Conservation (phyloP, 1,284 basidiomycete genomes). For the Ganoderma lucidum region DNA sequence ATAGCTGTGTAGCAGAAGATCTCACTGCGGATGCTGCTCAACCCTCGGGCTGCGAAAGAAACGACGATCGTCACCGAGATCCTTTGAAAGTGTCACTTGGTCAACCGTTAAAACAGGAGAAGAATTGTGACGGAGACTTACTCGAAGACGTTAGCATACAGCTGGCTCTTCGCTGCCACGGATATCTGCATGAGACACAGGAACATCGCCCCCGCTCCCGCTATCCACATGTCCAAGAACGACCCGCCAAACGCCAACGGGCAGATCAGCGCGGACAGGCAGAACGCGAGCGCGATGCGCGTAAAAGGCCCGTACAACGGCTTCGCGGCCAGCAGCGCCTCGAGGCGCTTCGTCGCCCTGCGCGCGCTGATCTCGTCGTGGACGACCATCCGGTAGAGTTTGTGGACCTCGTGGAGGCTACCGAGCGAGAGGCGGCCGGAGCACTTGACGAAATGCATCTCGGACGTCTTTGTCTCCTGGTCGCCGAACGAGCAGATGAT, state of each 20-base stretch:
- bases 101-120: neutral
- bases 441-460: slow-evolving; percentile 85
- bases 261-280: slow-evolving; percentile 78
- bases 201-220: slow-evolving; percentile 71
- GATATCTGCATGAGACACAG: slow-evolving; percentile 75
- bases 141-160: slow-evolving; percentile 92
- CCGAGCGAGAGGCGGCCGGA: slow-evolving; percentile 79
- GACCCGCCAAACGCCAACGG: slow-evolving; percentile 87
- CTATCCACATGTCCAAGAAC: slow-evolving; percentile 83
- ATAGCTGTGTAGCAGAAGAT: slow-evolving; percentile 91
- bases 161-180: slow-evolving; percentile 74
- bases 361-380: slow-evolving; percentile 87
- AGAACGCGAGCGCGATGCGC: slow-evolving; percentile 74
- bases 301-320: slow-evolving; percentile 67
- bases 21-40: slow-evolving; percentile 76
- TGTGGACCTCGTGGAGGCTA: slow-evolving; percentile 78
- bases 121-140: slow-evolving; percentile 49
- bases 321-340: slow-evolving; percentile 57
- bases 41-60: slow-evolving; percentile 80
- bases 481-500: slow-evolving; percentile 88
- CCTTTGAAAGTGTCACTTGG: slow-evolving; percentile 47
- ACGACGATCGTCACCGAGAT: slow-evolving; percentile 85
- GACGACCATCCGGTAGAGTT: slow-evolving; percentile 80
- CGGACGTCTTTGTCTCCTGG: slow-evolving; percentile 77
- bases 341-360: slow-evolving; percentile 63